A percentile compares a stretch with the other conserved stretches of the same genome.
Conservation (phyloP, 2,329 filamentous ascomycete species). For the Fusarium sp. region DNA sequence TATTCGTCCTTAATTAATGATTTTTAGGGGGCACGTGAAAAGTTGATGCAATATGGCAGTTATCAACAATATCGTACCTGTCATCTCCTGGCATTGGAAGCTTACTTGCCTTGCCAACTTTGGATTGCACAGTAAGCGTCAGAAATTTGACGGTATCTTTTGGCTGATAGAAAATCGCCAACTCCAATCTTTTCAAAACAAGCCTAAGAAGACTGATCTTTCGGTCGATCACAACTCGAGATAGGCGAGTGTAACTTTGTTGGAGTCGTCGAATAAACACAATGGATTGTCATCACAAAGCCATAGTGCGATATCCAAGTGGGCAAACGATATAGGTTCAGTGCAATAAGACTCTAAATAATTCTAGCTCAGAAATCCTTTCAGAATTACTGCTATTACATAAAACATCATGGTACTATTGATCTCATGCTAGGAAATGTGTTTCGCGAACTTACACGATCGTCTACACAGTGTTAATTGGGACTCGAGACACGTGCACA, state of each 20-base stretch:
- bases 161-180: background rate
- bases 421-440: background rate
- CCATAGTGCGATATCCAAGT: too few relatives aligned
- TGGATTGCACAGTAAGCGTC: background rate
- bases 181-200: background rate
- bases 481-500: conserved; percentile 1
- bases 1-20: background rate
- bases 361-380: fast-evolving
- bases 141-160: background rate
- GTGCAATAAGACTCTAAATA: too few relatives aligned
- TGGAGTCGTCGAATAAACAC: background rate
- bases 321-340: too few relatives aligned
- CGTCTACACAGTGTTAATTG: conserved; percentile 4
- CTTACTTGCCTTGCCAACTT: background rate
- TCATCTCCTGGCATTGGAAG: background rate
- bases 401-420: background rate
- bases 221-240: background rate
- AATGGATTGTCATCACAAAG: too few relatives aligned
- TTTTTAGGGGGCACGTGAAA: background rate
- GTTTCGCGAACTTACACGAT: background rate
- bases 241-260: background rate
- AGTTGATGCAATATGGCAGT: background rate
- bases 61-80: background rate
- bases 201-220: background rate
- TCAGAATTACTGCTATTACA: too few relatives aligned